Percentiles rank a stretch among this genome's conserved stretches.
These are phyloP conservation scores for Suhomyces canberraensis DNA, from an alignment of 805 yeast species.

Conservation along the genomic window DNA sequence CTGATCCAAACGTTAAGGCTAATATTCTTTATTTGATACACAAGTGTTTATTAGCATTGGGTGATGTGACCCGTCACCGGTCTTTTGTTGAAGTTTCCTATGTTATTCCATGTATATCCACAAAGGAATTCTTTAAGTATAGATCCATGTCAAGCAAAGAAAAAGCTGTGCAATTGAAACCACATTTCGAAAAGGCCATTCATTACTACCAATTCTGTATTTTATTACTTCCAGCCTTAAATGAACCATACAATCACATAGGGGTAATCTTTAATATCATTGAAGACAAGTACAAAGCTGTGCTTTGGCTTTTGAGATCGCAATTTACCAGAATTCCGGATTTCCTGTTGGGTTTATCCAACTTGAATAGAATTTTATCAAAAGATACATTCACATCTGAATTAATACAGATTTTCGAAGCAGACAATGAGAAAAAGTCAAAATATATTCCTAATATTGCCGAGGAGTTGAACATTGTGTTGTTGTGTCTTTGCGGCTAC, in stretches of 20 bases:
- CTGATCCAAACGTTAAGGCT: constrained; percentile 22
- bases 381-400: constrained; percentile 32
- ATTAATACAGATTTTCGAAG: constrained; percentile 17
- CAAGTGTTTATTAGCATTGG: constrained; percentile 50
- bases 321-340: constrained; percentile 50
- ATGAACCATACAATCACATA: constrained; percentile 62
- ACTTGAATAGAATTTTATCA: constrained; percentile 39
- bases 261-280: constrained; percentile 44
- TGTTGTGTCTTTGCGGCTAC: constrained; percentile 41
- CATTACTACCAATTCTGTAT: constrained; percentile 49
- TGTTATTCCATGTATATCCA: constrained; percentile 32
- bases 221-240: constrained; percentile 59
- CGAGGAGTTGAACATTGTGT: constrained; percentile 14
- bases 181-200: constrained; percentile 24
- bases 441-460: constrained; percentile 8
- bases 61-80: constrained; percentile 58
- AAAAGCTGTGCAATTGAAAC: constrained; percentile 39
- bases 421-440: constrained; percentile 5
- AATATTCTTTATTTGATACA: constrained; percentile 43
- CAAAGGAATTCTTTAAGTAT: constrained; percentile 26
- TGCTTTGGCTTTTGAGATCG: constrained; percentile 55
- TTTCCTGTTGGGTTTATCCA: constrained; percentile 44
- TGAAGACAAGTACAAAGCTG: constrained; percentile 46
- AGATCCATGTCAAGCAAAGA: constrained; percentile 26
- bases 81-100: constrained; percentile 46